Base-by-base conservation (phyloP, 441 rosid species). In the Theobroma grandiflorum region DNA sequence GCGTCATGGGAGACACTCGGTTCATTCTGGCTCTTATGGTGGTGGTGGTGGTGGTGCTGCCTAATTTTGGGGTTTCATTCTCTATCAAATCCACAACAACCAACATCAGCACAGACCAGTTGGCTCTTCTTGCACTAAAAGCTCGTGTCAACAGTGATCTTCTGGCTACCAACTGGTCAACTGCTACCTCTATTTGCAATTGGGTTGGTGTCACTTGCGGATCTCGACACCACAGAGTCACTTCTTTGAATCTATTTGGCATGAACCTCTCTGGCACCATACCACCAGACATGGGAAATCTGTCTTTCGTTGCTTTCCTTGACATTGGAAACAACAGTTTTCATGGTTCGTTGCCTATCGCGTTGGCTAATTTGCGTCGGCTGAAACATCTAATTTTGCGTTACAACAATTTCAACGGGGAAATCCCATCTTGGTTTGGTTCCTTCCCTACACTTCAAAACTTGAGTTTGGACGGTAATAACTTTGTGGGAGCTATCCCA, bases 41-140 rank as follows among this genome's bases (percentile, higher is more conserved):
- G 45, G 70, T 18, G 31, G 31, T 26, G 31, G 31, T 26, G 6
- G 9, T 65, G 26, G 9, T 38, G 47, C 1, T 8, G 47, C n/a
- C 1, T 5, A 8, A 18, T 33, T 18, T 4, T 7, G 2, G 8
- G 68, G 20, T 37, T 14, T 1, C 16, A 3, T 63, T 63, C 2
- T 15, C 68, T 2, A 63, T 35, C 43, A 63, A 63, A 33, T 11
- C 40, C 14, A 35, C 38, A 61, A 12, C 10, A 12, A 11, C 66
- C 10, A 63, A 63, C 11, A 26, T 61, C 33, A 31, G 8, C 37
- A 63, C 68, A 35, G 68, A 63, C 43, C 68, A 63, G 18, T 15
- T 16, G 47, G 45, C 70, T 65, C 70, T 65, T 65, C 70, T 65
- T 18, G 12, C 47, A 2, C 70, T 65, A 4, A 65, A 65, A 65